Evolutionary conservation across 805 yeast species (phyloP).

Genomic region (Lipomyces oligophaga): DNA sequence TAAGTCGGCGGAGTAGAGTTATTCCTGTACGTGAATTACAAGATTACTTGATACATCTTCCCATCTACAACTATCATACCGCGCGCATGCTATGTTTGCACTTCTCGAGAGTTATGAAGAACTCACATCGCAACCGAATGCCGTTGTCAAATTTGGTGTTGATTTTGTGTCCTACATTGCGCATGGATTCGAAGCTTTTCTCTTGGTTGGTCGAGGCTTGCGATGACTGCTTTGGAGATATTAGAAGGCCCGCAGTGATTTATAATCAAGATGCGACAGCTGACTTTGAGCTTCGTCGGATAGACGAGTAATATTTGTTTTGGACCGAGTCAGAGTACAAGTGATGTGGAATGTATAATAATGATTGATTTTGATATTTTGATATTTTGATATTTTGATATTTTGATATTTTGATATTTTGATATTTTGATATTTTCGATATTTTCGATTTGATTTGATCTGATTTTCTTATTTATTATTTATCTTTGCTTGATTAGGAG

Average conservation of each 20-base stretch:
- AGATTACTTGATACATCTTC: conserved; percentile 18
- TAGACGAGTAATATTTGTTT: no score
- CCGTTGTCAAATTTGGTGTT: conserved; percentile 33
- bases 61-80: conserved; percentile 31
- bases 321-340: no score
- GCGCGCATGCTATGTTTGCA: conserved; percentile 33
- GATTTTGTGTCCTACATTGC: conserved; percentile 36
- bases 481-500: no score
- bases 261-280: no score
- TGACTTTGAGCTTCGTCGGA: background rate
- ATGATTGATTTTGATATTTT: background rate
- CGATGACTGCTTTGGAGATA: conserved; percentile 8
- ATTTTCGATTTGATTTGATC: no score
- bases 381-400: background rate
- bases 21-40: conserved; percentile 26
- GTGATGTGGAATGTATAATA: background rate
- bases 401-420: no score
- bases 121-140: conserved; percentile 32
- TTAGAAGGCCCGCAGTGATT: background rate
- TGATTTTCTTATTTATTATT: no score
- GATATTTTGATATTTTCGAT: no score
- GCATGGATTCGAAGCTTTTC: conserved; percentile 31
- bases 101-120: conserved; percentile 28
- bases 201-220: conserved; percentile 30
- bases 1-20: background rate